Conservation (phyloP, 352 stramenopile species). For the Globisporangium splendens region DNA sequence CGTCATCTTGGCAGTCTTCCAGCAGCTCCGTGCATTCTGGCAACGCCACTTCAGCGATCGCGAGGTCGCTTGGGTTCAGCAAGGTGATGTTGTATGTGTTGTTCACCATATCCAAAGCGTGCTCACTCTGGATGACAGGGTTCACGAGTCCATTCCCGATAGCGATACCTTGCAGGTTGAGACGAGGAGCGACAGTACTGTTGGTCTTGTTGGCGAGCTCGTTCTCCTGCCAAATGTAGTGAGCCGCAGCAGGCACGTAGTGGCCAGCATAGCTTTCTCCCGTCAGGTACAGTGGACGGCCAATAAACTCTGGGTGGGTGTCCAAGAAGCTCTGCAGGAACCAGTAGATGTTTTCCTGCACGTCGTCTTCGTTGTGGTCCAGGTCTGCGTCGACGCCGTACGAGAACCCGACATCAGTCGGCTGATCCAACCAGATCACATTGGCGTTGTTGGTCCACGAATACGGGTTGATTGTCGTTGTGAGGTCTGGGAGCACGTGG, state of each 20-base stretch:
- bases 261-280: slow-evolving; percentile 72
- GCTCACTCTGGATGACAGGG: slow-evolving; percentile 27
- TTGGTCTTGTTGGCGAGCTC: background rate
- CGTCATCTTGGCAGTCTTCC: slow-evolving; percentile 10
- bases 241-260: slow-evolving; percentile 51
- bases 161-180: slow-evolving; percentile 36
- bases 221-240: slow-evolving; percentile 55
- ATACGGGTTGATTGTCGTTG: slow-evolving; percentile 46
- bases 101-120: slow-evolving; percentile 57
- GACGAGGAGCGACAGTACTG: background rate
- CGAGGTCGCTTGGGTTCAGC: slow-evolving; percentile 28
- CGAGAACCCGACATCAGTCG: slow-evolving; percentile 51
- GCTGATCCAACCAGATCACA: slow-evolving; percentile 71
- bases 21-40: slow-evolving; percentile 34
- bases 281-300: slow-evolving; percentile 60
- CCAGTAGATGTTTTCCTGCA: slow-evolving; percentile 66
- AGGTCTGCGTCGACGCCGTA: slow-evolving; percentile 29
- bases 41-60: slow-evolving; percentile 26
- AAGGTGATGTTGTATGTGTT: slow-evolving; percentile 74
- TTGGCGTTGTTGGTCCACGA: slow-evolving; percentile 65
- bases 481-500: slow-evolving; percentile 40
- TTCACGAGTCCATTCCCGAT: slow-evolving; percentile 40
- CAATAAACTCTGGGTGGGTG: slow-evolving; percentile 53
- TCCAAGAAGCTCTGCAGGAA: slow-evolving; percentile 66
- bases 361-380: slow-evolving; percentile 41